A percentile compares a stretch with the other conserved stretches of the same genome.
phyloP scores from a whole-genome alignment of 805 yeast genomes.

The Saturnispora dispora region DNA sequence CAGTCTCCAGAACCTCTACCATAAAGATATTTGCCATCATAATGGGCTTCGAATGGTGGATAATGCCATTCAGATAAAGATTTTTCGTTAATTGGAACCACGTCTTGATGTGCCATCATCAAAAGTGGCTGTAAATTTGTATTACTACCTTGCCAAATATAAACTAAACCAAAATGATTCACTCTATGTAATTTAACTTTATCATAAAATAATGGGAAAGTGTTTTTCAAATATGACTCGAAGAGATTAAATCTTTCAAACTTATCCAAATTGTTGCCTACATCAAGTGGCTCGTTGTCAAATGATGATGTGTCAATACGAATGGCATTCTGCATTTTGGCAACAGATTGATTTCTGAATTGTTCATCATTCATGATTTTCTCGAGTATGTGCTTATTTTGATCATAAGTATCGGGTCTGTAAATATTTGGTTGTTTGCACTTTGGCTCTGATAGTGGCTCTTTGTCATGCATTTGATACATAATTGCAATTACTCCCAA shows the following conservation, averaged over 20 bases:
- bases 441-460: neutral
- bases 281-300: slow-evolving; percentile 41
- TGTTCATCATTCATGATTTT: slow-evolving; percentile 29
- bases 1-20: slow-evolving; percentile 37
- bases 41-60: slow-evolving; percentile 31
- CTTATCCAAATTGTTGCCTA: slow-evolving; percentile 44
- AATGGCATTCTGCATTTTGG: slow-evolving; percentile 48
- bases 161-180: slow-evolving; percentile 37
- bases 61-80: slow-evolving; percentile 33
- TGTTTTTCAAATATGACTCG: slow-evolving; percentile 30
- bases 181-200: slow-evolving; percentile 30
- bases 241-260: slow-evolving; percentile 27
- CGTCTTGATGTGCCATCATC: slow-evolving; percentile 44
- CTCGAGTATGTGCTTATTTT: slow-evolving; percentile 26
- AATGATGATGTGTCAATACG: slow-evolving; percentile 54
- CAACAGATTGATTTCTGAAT: slow-evolving; percentile 34
- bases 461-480: neutral
- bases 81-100: slow-evolving; percentile 38
- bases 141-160: slow-evolving; percentile 35
- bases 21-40: slow-evolving; percentile 30
- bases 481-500: neutral
- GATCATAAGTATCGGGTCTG: slow-evolving; percentile 27
- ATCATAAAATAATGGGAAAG: slow-evolving; percentile 34
- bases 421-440: slow-evolving; percentile 16
- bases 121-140: slow-evolving; percentile 34